phyloP scores from a whole-genome alignment of 495 filamentous ascomycete species.

The Filosporella fistucella region DNA sequence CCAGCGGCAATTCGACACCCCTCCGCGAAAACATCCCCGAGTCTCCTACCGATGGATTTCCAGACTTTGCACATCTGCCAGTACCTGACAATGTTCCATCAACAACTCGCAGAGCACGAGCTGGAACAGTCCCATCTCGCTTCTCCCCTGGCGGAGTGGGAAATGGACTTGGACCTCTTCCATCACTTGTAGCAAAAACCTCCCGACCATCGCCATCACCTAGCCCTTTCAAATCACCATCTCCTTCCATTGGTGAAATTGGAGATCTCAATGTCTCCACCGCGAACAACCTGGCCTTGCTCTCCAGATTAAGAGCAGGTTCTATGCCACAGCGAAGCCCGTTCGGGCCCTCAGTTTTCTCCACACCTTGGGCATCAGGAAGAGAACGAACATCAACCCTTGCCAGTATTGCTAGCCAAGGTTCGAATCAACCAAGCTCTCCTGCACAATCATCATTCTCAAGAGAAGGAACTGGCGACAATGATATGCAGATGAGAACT shows the following conservation, averaged over 20 bases:
- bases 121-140: conserved; percentile 93
- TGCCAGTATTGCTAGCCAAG: conserved; percentile 67
- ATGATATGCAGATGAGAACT: conserved; percentile 81
- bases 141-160: conserved; percentile 68
- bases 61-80: conserved; percentile 72
- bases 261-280: conserved; percentile 40
- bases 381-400: conserved; percentile 81
- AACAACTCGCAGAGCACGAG: conserved; percentile 65
- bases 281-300: conserved; percentile 58
- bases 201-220: conserved; percentile 86
- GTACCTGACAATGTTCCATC: conserved; percentile 51
- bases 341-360: conserved; percentile 87
- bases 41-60: conserved; percentile 93
- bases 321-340: conserved; percentile 92
- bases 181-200: conserved; percentile 70
- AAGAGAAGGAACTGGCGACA: conserved; percentile 78
- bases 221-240: conserved; percentile 81
- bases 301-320: conserved; percentile 87
- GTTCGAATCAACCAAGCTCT: conserved; percentile 82
- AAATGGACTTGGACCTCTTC: conserved; percentile 52
- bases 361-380: conserved; percentile 72
- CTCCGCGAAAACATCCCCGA: conserved; percentile 96
- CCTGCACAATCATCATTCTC: conserved; percentile 88
- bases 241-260: conserved; percentile 65
- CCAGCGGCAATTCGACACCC: conserved; percentile 92